Conservation (phyloP, 768 basidiomycete genomes). For the Leccinum incarnatum region DNA sequence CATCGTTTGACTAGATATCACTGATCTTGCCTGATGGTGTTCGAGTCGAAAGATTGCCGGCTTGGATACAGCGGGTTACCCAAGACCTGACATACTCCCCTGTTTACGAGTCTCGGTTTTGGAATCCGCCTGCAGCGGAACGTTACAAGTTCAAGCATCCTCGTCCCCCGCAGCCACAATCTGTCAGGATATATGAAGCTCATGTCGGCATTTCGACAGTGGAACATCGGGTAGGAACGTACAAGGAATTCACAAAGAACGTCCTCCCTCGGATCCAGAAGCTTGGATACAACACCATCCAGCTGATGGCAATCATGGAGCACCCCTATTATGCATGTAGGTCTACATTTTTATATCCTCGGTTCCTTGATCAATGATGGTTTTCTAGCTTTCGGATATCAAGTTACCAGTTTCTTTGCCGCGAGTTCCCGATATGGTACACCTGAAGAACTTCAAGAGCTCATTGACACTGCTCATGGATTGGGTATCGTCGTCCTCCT, state of each 20-base stretch:
- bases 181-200: conserved; percentile 89
- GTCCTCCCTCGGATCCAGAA: conserved; percentile 84
- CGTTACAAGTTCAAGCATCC: conserved; percentile 80
- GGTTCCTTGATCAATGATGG: background rate
- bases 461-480: conserved; percentile 92
- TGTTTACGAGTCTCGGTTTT: conserved; percentile 95
- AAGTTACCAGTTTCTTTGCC: conserved; percentile 96
- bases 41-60: conserved; percentile 88
- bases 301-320: conserved; percentile 98
- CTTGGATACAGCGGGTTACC: conserved; percentile 94
- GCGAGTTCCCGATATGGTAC: conserved; percentile 94
- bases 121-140: conserved; percentile 83
- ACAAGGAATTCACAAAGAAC: conserved; percentile 90
- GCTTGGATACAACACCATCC: conserved; percentile 95
- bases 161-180: conserved; percentile 61
- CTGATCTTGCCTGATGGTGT: conserved; percentile 78
- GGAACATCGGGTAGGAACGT: conserved; percentile 86
- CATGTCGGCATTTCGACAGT: conserved; percentile 96
- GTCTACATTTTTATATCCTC: conserved; percentile 26
- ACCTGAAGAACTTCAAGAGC: conserved; percentile 93
- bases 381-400: conserved; percentile 88
- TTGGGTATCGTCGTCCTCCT: conserved; percentile 92
- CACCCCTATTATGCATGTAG: conserved; percentile 96
- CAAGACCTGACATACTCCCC: conserved; percentile 90
- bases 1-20: conserved; percentile 62